Conservation (phyloP, 176 grass and related monocot species). For the Oryza brachyantha region DNA sequence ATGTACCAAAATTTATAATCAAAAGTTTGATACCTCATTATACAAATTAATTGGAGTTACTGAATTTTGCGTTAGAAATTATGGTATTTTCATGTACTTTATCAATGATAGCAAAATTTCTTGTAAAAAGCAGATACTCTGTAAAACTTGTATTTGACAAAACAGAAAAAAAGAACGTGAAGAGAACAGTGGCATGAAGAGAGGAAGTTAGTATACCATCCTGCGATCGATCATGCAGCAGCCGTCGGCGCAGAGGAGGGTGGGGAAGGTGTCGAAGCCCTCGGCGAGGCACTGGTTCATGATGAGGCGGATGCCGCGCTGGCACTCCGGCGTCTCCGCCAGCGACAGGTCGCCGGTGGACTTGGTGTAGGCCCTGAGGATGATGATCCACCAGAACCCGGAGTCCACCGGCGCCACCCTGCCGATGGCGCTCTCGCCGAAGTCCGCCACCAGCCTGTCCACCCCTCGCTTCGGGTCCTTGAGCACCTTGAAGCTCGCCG, state of each 20-base stretch:
- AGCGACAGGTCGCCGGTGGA: slow-evolving; percentile 71
- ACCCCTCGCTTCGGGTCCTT: slow-evolving; percentile 58
- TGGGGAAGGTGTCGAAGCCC: slow-evolving; percentile 94
- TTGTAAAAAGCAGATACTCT: too few relatives aligned
- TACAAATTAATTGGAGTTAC: too few relatives aligned
- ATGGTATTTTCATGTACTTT: too few relatives aligned
- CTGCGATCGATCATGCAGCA: slow-evolving; percentile 93
- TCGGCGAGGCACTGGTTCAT: slow-evolving; percentile 84
- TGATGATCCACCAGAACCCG: slow-evolving; percentile 96
- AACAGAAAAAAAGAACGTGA: not conserved
- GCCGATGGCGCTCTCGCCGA: slow-evolving; percentile 94
- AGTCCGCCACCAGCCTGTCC: slow-evolving; percentile 74
- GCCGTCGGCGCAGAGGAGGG: slow-evolving; percentile 88
- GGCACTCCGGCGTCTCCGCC: slow-evolving; percentile 67
- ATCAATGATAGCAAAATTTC: too few relatives aligned
- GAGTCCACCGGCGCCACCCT: slow-evolving; percentile 90
- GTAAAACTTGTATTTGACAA: too few relatives aligned
- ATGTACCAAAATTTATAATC: too few relatives aligned
- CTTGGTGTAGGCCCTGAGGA: slow-evolving; percentile 88
- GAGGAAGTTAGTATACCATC: slow-evolving; percentile 43
- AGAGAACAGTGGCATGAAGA: too few relatives aligned
- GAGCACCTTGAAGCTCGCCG: slow-evolving; percentile 90
- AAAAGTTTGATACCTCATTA: too few relatives aligned
- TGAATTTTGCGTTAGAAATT: too few relatives aligned
- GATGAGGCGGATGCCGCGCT: slow-evolving; percentile 85